Evolutionary conservation across 768 basidiomycete genomes (phyloP).

Genomic region (Rhodocollybia butyracea): DNA sequence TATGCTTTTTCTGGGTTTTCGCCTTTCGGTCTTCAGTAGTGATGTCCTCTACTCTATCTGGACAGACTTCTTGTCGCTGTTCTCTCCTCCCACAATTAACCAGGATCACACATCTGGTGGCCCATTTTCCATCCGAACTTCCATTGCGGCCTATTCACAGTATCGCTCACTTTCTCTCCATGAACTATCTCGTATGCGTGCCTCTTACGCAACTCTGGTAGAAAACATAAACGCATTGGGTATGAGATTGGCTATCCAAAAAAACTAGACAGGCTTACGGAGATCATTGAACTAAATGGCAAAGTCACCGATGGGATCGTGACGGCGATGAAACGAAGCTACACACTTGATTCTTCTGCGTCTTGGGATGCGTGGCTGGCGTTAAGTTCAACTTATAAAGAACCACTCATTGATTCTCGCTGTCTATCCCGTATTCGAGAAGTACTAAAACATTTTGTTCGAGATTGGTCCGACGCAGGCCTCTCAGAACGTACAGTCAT

Average conservation of each 20-base stretch:
- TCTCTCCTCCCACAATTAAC: constrained; percentile 14
- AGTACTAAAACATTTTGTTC: constrained; percentile 63
- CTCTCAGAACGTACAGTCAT: constrained; percentile 48
- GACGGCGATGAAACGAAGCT: constrained; percentile 23
- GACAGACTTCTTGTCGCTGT: constrained; percentile 24
- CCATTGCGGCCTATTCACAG: constrained; percentile 39
- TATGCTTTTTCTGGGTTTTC: constrained; percentile 15
- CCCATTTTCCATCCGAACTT: constrained; percentile 44
- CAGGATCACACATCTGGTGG: neutral
- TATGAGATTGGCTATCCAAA: constrained; percentile 50
- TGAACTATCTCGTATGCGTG: constrained; percentile 40
- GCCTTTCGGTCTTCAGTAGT: neutral
- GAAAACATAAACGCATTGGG: constrained; percentile 45
- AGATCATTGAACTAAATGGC: constrained; percentile 22
- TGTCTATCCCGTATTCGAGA: constrained; percentile 48
- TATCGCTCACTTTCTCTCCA: constrained; percentile 39
- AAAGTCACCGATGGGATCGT: constrained; percentile 40
- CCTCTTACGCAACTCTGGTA: constrained; percentile 42
- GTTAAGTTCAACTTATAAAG: neutral
- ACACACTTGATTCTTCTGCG: neutral
- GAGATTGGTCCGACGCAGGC: constrained; percentile 69
- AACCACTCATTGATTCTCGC: constrained; percentile 12
- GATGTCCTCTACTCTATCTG: constrained; percentile 23
- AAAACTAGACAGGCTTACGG: constrained; percentile 45
- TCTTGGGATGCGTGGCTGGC: constrained; percentile 14